Base-by-base conservation (phyloP, 495 filamentous ascomycete genomes). In the Talaromyces stipitatus region DNA sequence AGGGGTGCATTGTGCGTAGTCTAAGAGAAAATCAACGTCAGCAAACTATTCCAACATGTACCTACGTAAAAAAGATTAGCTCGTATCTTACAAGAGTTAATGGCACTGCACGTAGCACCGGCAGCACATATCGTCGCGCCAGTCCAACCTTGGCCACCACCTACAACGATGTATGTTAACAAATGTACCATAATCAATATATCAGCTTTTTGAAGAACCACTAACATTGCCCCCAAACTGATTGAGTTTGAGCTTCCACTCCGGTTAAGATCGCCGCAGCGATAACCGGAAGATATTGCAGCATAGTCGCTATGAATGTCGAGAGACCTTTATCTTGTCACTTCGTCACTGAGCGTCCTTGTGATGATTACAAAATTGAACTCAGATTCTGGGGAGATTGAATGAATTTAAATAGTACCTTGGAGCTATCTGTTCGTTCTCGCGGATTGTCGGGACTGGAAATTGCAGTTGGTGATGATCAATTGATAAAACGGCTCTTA, bases 161-260 rank as follows among this genome's bases (percentile, higher is more conserved):
- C 48, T 51, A 23, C 30, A 45, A n/a, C n/a, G n/a, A 41, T 41
- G 4, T 46, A 46, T 26, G 43, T 47, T 26, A 41, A 16, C 12
- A 41, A 41, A 5, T 41, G 33, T 6, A 47, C 16, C 14, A 41
- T 8, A 3, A 4, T 18, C 3, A 18, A 41, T 16, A 7, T 41
- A 16, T n/a, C 16, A 20, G 36, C 5, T 18, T 18, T 8, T 41
- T 16, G 18, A 41, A 7, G 18, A 10, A 0, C n/a, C 4, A 10
- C 48, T 51, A 29, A 51, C 48, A 51, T 12, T 51, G 48, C 30
- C 48, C 48, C 26, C 26, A 51, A 18, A 51, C 48, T 8, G 48
- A 51, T 51, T 51, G 48, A 7, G 6, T 6, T 18, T 51, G 48
- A 29, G 48, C 48, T 51, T 51, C 48, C 4, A 51, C 48, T 51